phyloP scores from a whole-genome alignment of 805 yeast species.

The Saccharomyces jurei region DNA sequence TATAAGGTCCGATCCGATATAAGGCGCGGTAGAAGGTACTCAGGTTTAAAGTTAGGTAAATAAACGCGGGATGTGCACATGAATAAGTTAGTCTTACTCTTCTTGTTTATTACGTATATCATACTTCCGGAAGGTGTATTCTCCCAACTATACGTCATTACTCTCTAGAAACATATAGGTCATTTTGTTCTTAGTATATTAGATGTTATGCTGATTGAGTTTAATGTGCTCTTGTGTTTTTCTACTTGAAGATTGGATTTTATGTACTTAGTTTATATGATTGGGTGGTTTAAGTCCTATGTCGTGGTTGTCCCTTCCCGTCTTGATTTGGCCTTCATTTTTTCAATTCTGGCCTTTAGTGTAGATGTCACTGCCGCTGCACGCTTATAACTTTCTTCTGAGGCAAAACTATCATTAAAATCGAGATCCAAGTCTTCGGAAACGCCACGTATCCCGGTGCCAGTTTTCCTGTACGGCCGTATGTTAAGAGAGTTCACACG shows the following conservation, averaged over 20 bases:
- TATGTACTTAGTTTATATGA: not conserved
- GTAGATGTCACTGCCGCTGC: conserved; percentile 87
- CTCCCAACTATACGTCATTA: not conserved
- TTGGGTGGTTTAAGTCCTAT: not conserved
- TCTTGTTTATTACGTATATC: not conserved
- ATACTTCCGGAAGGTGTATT: not conserved
- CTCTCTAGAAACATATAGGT: not conserved
- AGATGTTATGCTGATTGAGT: not conserved
- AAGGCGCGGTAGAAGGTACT: not conserved
- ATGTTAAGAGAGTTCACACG: conserved; percentile 25
- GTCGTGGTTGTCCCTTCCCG: not conserved
- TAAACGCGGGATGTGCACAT: not conserved
- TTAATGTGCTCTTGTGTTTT: not conserved
- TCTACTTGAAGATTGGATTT: not conserved
- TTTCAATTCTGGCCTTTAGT: conserved; percentile 77
- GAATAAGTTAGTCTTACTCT: not conserved
- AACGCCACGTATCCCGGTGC: not conserved
- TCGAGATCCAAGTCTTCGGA: conserved; percentile 6
- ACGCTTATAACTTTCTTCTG: conserved; percentile 72
- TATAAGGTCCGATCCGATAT: not conserved
- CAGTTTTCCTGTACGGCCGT: not conserved
- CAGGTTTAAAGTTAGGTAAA: not conserved
- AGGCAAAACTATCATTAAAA: conserved; percentile 29
- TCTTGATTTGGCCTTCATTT: conserved; percentile 59
- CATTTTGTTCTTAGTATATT: not conserved